Base-by-base conservation (phyloP, 2,329 filamentous ascomycete genomes). In the Sphaceloma murrayae region DNA sequence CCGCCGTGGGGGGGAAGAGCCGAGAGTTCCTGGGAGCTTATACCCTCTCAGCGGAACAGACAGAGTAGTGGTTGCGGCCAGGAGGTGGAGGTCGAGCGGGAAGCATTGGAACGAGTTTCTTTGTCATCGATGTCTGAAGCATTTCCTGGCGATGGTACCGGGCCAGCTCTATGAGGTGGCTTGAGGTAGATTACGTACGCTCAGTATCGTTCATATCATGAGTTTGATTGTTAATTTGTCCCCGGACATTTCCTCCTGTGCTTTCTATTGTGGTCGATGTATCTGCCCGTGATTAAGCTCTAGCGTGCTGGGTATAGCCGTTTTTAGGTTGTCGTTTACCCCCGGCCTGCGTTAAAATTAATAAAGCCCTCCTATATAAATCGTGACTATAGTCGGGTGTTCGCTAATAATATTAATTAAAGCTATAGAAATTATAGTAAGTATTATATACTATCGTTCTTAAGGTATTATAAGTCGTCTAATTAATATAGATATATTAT, bases 171-270 rank as follows among this genome's bases (percentile, higher is more conserved):
- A 7, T 17, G 6, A 11, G 11, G 6, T 22, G 36, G 14, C 8
- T 40, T 26, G 36, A 40, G 22, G 11, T 16, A 45, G 33, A 10
- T 18, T 46, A 21, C 42, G 33, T 32, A 43, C 31, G 14, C 39
- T 49, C 14, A 42, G 43, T 26, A 36, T 34, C 22, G 43, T 43
- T 33, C 24, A 32, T 32, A 43, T 43, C 13, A 43, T 34, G 40
- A 34, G n/a, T 27, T 27, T n/a, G n/a, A n/a, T n/a, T n/a, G n/a
- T n/a, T n/a, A n/a, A n/a, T n/a, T n/a, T n/a, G n/a, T n/a, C n/a
- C n/a, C n/a, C n/a, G n/a, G n/a, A n/a, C n/a, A n/a, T n/a, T n/a
- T n/a, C n/a, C n/a, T n/a, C n/a, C n/a, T n/a, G n/a, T n/a, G n/a
- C n/a, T n/a, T n/a, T n/a, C n/a, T n/a, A n/a, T n/a, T n/a, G n/a